Base-by-base conservation (phyloP, 768 basidiomycete species). In the Pleurotus sapidus region DNA sequence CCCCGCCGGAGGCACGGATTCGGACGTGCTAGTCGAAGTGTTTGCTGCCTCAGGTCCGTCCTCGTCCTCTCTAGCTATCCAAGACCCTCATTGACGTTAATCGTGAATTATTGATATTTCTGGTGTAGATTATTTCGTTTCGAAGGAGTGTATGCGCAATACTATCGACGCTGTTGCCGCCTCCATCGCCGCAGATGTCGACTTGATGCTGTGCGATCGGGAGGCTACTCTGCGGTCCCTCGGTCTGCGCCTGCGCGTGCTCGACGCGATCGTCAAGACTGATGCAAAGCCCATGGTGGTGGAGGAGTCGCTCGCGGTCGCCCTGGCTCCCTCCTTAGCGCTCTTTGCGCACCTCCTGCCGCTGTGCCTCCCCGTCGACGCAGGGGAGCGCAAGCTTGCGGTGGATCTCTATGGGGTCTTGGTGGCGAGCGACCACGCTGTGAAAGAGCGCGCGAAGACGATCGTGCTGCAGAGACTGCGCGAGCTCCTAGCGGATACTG, bases 311-410 rank as follows among this genome's bases (percentile, higher is more conserved):
- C 25, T 42, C 9, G 23, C 24, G 25, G 17, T 61, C 23, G 39
- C 61, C 1, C 58, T 81, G 30, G 54, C 83, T 8, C 77, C 78
- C 0, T 68, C 77, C 48, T 56, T 85, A 5, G 85, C 81, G 62
- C 59, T 82, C 5, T 73, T 81, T 20, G 80, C 73, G 1, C 75
- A 79, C 63, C 67, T 88, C 27, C 50, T 83, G 3, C 79, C 84
- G 1, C 64, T 63, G 7, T 71, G 70, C 48, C 61, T 61, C 18
- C 17, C 39, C 1, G 15, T 53, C 17, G 38, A 53, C n/a, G 1
- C 23, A 5, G 17, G 17, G n/a, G 5, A 69, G 86, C 51, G 80
- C 76, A 58, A 70, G 68, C 30, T 73, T 68, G 46, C 57, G 87
- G 55, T 74, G 68, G 24, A 70, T 64, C 4, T 61, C 82, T 20